Conservation (phyloP, 257 asterid genomes). For the Capsicum pubescens region DNA sequence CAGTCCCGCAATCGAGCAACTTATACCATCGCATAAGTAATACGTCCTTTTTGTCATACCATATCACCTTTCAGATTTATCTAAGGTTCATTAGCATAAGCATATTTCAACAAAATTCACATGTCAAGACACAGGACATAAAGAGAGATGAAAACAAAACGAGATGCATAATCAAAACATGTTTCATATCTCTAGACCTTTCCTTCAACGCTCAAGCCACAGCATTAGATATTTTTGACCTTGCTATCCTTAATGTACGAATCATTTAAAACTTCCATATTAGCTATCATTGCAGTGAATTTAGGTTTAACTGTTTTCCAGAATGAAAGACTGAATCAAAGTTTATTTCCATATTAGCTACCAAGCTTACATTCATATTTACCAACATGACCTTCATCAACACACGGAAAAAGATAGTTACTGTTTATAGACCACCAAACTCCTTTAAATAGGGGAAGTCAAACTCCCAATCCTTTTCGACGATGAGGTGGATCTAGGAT, state of each 20-base stretch:
- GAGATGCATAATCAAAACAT: constrained; percentile 11
- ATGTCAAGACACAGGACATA: not conserved
- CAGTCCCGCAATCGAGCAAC: not conserved
- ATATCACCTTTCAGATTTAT: not conserved
- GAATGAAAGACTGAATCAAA: not conserved
- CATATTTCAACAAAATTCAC: not conserved
- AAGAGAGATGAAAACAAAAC: not conserved
- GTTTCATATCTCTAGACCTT: not conserved
- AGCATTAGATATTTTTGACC: not conserved
- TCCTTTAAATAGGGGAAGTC: not conserved
- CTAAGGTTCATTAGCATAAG: not conserved
- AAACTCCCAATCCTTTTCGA: not conserved
- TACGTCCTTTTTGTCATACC: not conserved
- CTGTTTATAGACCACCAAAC: not conserved
- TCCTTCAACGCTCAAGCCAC: constrained; percentile 11
- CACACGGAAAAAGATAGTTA: not conserved
- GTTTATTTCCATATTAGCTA: not conserved
- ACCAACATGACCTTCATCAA: constrained; percentile 9
- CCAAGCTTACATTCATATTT: not conserved
- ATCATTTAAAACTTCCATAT: not conserved
- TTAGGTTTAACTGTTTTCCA: not conserved
- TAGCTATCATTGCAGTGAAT: no score
- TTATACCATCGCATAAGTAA: not conserved
- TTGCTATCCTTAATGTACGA: not conserved
- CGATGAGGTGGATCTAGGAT: not conserved